Conservation (phyloP, 2,329 filamentous ascomycete genomes). For the Penicillium sp. region DNA sequence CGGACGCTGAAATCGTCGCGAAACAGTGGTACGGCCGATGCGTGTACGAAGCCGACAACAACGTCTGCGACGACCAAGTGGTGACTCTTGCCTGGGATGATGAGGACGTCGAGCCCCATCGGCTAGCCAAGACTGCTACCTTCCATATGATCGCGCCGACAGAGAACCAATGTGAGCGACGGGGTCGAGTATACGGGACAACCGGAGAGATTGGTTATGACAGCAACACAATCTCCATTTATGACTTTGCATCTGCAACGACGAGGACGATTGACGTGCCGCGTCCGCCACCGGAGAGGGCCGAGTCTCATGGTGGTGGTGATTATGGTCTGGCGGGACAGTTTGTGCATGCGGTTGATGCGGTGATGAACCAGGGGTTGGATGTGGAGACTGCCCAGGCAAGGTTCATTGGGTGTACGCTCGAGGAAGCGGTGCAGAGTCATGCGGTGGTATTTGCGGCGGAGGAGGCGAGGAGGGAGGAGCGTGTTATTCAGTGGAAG, state of each 20-base stretch:
- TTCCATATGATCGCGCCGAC: conserved; percentile 96
- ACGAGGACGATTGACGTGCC: conserved; percentile 62
- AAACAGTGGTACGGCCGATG: conserved; percentile 85
- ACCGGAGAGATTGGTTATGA: conserved; percentile 86
- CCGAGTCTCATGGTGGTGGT: conserved; percentile 69
- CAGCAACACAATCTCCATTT: conserved; percentile 72
- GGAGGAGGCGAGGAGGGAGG: conserved; percentile 75
- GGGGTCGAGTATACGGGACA: conserved; percentile 83
- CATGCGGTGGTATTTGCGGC: conserved; percentile 94
- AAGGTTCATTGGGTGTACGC: conserved; percentile 74
- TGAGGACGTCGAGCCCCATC: conserved; percentile 50
- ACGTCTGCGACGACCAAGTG: conserved; percentile 89
- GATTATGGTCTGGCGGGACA: conserved; percentile 78
- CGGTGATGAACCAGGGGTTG: conserved; percentile 72
- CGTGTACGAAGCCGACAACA: conserved; percentile 90
- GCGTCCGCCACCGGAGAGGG: conserved; percentile 60
- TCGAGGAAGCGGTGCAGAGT: conserved; percentile 85
- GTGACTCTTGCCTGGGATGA: conserved; percentile 90
- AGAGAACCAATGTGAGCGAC: conserved; percentile 80
- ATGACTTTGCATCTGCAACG: conserved; percentile 67
- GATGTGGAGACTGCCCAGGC: conserved; percentile 71
- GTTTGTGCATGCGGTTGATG: conserved; percentile 80
- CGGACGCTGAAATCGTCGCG: conserved; percentile 56
- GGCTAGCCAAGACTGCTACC: conserved; percentile 78
- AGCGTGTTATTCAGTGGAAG: conserved; percentile 73